Percentiles rank a stretch among this genome's conserved stretches.
phyloP scores from a whole-genome alignment of 352 stramenopile genomes.

The Phytophthora parvispora region DNA sequence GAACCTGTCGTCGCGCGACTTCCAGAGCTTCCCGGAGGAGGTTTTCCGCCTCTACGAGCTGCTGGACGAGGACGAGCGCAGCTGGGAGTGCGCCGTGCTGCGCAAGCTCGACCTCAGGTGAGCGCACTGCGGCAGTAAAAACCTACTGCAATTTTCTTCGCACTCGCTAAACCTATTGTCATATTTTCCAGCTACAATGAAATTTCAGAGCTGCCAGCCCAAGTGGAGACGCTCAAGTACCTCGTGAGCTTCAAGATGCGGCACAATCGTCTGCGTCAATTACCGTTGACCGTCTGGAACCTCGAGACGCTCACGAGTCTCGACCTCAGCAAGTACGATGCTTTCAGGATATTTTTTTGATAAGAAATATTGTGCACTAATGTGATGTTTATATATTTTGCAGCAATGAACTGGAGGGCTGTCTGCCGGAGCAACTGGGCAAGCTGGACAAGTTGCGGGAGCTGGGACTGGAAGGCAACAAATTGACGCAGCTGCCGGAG shows the following conservation, averaged over 20 bases:
- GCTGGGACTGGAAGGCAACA: constrained; percentile 74
- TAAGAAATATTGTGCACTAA: background rate
- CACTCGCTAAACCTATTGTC: background rate
- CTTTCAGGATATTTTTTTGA: background rate
- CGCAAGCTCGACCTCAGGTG: constrained; percentile 82
- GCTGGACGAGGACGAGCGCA: constrained; percentile 73
- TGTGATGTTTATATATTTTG: constrained; percentile 12
- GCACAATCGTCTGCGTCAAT: constrained; percentile 65
- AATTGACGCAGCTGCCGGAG: constrained; percentile 65
- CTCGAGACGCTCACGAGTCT: constrained; percentile 68
- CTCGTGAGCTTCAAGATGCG: constrained; percentile 78
- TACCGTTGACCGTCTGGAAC: constrained; percentile 70
- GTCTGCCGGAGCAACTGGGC: constrained; percentile 57
- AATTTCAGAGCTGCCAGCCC: constrained; percentile 57
- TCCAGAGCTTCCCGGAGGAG: constrained; percentile 64
- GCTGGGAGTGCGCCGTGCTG: constrained; percentile 77
- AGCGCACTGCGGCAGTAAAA: background rate
- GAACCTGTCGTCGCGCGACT: constrained; percentile 69
- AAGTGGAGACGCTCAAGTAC: constrained; percentile 60
- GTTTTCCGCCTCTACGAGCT: constrained; percentile 73
- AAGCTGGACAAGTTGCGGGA: constrained; percentile 70
- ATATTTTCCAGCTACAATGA: constrained; percentile 75
- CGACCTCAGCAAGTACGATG: constrained; percentile 82
- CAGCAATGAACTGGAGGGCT: constrained; percentile 72
- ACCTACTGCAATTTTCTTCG: background rate